These are phyloP conservation scores for Fusarium stilboides DNA, from an alignment of 2,329 filamentous ascomycete genomes.

Conservation along the genomic window DNA sequence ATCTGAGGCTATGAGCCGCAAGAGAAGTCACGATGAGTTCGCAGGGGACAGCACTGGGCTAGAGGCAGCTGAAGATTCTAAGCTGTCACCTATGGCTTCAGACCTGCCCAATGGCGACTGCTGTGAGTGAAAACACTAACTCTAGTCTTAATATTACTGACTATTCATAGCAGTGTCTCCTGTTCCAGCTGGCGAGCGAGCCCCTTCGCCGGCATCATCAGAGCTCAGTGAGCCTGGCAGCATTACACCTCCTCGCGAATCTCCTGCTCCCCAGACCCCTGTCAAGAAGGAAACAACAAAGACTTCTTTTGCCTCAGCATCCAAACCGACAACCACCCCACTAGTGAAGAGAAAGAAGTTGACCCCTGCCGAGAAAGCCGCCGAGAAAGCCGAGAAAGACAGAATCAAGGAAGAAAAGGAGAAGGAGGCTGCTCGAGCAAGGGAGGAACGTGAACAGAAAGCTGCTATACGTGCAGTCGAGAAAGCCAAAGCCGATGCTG, in stretches of 20 bases:
- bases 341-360: constrained; percentile 61
- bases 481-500: constrained; percentile 53
- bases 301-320: constrained; percentile 18
- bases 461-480: constrained; percentile 48
- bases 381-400: constrained; percentile 49
- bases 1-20: constrained; percentile 59
- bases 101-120: constrained; percentile 42
- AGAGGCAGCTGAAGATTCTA: constrained; percentile 42
- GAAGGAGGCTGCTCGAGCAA: constrained; percentile 59
- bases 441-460: constrained; percentile 55
- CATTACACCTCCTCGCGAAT: constrained; percentile 57
- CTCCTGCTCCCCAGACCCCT: constrained; percentile 56
- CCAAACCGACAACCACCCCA: constrained; percentile 41
- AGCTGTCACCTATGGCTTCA: constrained; percentile 29
- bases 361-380: constrained; percentile 58
- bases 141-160: constrained; percentile 23
- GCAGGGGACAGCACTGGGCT: constrained; percentile 52
- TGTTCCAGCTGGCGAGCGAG: constrained; percentile 47
- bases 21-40: constrained; percentile 65
- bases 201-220: constrained; percentile 52
- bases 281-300: constrained; percentile 44
- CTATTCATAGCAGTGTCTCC: constrained; percentile 44
- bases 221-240: constrained; percentile 61
- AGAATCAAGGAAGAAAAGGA: constrained; percentile 56
- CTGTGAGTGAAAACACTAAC: constrained; percentile 39